Percentiles rank a stretch among this genome's conserved stretches.
Evolutionary conservation across 495 filamentous ascomycete species (phyloP).

Genomic region (Xylaria scruposa): DNA sequence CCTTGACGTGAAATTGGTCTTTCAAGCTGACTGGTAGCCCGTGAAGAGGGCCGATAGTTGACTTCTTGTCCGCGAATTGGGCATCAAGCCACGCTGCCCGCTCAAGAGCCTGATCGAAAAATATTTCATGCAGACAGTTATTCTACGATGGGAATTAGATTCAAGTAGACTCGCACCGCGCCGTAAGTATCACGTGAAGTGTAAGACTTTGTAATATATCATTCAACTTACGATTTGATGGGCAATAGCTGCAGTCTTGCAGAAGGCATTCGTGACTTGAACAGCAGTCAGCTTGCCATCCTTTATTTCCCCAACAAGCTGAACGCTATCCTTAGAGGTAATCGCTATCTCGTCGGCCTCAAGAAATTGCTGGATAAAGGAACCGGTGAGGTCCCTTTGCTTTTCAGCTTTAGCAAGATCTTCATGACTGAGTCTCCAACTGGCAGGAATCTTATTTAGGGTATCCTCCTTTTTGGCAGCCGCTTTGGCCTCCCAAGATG

Average conservation of each 20-base stretch:
- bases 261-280: conserved; percentile 50
- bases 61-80: conserved; percentile 52
- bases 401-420: conserved; percentile 30
- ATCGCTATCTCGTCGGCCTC: conserved; percentile 29
- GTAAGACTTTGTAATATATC: neutral
- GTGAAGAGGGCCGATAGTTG: conserved; percentile 66
- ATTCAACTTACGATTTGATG: conserved; percentile 59
- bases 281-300: conserved; percentile 36
- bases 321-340: conserved; percentile 29
- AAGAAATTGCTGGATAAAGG: conserved; percentile 45
- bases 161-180: neutral
- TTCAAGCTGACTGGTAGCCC: conserved; percentile 72
- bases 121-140: conserved; percentile 71
- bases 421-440: conserved; percentile 36
- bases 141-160: neutral
- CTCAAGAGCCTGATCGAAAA: conserved; percentile 65
- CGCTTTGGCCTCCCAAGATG: conserved; percentile 35
- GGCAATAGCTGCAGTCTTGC: conserved; percentile 62
- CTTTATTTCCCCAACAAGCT: conserved; percentile 34
- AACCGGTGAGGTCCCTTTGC: conserved; percentile 39
- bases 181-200: neutral
- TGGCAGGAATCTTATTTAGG: conserved; percentile 33
- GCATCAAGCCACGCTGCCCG: conserved; percentile 66
- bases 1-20: conserved; percentile 69
- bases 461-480: conserved; percentile 34